Evolutionary conservation across 495 filamentous ascomycete species (phyloP).

Genomic region (Umbilicaria muhlenbergii): DNA sequence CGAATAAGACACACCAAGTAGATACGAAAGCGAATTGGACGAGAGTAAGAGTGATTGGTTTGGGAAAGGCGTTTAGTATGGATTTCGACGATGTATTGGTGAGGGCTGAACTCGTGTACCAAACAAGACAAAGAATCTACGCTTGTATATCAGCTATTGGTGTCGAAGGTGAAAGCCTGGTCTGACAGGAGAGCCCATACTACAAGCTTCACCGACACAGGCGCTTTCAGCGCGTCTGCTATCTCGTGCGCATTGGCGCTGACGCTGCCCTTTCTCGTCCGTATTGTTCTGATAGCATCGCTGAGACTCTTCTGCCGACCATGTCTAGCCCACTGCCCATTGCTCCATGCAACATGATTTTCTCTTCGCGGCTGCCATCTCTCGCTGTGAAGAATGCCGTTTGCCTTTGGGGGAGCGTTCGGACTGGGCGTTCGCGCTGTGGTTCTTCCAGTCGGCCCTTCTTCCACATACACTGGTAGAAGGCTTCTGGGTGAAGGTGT

Average conservation of each 20-base stretch:
- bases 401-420: conserved; percentile 8
- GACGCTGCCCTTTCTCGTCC: conserved; percentile 63
- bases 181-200: conserved; percentile 29
- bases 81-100: conserved; percentile 97
- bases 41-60: conserved; percentile 83
- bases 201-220: conserved; percentile 72
- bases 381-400: conserved; percentile 14
- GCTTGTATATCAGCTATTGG: conserved; percentile 9
- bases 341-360: conserved; percentile 19
- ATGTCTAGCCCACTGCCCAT: conserved; percentile 41
- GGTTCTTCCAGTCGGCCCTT: neutral
- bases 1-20: conserved; percentile 67
- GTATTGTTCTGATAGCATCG: conserved; percentile 69
- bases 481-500: conserved; percentile 3
- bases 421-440: conserved; percentile 8
- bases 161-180: conserved; percentile 4
- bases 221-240: conserved; percentile 77
- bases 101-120: conserved; percentile 88
- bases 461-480: conserved; percentile 1
- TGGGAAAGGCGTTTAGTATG: conserved; percentile 84
- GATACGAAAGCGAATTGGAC: conserved; percentile 93
- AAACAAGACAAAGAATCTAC: conserved; percentile 67
- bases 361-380: conserved; percentile 38
- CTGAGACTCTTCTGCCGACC: conserved; percentile 67
- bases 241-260: conserved; percentile 88